Evolutionary conservation across 164 flowering plant genomes (phyloP), one percentile per base, ranked within the genome.

Genomic region (Magnolia sinica): DNA sequence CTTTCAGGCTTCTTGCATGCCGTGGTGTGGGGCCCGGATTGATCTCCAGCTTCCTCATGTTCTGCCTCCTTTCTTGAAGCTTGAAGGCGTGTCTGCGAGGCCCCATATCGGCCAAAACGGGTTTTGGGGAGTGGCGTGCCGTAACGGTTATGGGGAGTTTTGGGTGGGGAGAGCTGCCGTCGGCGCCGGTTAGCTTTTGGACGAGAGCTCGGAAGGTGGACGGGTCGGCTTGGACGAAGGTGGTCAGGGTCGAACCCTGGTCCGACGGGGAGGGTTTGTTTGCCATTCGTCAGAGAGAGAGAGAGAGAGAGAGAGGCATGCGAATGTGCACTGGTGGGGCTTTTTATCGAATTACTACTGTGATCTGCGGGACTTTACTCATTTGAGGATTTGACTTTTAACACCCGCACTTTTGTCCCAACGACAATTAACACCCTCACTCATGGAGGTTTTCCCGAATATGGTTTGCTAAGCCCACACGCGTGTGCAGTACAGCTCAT

Each of bases 161-260:
- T 19, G 77, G 77, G 8, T 76, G 45, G 5, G 45, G 45, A 4
- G 79, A 23, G 76, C 78, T 78, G 1, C 70, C 79, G 71, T 74
- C 45, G 2, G 78, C 81, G 18, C 89, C 90, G n/a, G 90, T 88
- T 4, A 88, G 88, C 58, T 77, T 84, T 74, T 88, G 91, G 63
- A 88, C 91, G 3, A 88, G 84, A 11, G 85, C 87, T 50, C 82
- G 65, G 84, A 88, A 88, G 45, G 85, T 79, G 71, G 50, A 59
- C 0, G 88, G 58, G 79, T 88, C 91, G 18, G 91, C 88, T 73
- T 86, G 91, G 9, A 88, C 88, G 52, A 88, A 88, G 24, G 89
- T 85, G 10, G 90, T 88, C 2, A 86, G 79, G 4, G 45, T 55
- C 45, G 50, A 59, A 8, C 52, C 49, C 58, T 55, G 65, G 37